Base-by-base conservation (phyloP, 345 rosid species). In the Litchi chinensis region DNA sequence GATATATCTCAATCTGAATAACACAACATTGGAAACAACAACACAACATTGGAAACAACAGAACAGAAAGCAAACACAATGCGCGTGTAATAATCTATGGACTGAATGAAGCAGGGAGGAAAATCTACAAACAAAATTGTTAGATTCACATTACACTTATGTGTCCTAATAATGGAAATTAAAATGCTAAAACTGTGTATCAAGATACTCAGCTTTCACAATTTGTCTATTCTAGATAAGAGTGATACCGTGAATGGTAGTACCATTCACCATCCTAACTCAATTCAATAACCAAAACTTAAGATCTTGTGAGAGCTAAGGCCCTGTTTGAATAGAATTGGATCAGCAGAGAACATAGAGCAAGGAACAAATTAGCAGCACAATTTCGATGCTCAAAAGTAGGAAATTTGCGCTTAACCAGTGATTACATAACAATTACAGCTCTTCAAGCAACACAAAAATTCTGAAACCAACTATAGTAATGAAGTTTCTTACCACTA, bases 1-100 rank as follows among this genome's bases (percentile, higher is more conserved):
- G 6, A 69, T 28, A 70, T 10, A 70, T 44, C 48, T 44, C 48
- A 70, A 70, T 70, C 62, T 70, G 41, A 70, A 26, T 48, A 40
- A 18, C 74, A 8, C 13, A 46, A 70, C 57, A 52, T 48, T 48
- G 24, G 40, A 70, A 24, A 41, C 74, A 70, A 70, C 10, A 70
- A 18, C 74, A 8, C 13, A 46, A 70, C 57, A 52, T 48, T 48
- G 24, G 40, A 70, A 24, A 41, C 74, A 70, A 70, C 10, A 70
- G 10, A 32, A 19, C 9, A 37, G 18, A 32, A 13, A 60, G 13
- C 22, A 48, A 70, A 70, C 13, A 11, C 28, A 70, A 32, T 26
- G 40, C 43, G 16, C 5, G 28, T 19, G 28, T 12, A 26, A 70
- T 26, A 26, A 26, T 26, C 28, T 26, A 26, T 26, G 28, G 28